Evolutionary conservation across 306 rosid genomes (phyloP).

Genomic region (Corylus heterophylla): DNA sequence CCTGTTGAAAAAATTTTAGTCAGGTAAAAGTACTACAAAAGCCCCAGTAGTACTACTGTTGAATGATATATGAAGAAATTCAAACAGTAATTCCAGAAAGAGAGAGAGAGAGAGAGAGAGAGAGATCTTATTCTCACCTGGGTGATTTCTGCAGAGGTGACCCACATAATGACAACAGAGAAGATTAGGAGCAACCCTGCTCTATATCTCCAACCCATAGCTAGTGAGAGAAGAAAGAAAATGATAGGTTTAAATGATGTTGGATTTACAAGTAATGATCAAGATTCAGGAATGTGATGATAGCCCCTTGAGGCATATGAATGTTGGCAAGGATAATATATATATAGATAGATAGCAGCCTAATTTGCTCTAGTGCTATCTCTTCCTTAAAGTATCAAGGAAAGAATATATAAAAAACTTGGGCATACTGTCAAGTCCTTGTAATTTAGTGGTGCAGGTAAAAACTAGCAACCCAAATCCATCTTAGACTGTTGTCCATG

Average conservation of each 20-base stretch:
- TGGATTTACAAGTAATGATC: no score
- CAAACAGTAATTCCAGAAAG: background rate
- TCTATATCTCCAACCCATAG: slow-evolving; percentile 8
- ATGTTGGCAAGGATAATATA: background rate
- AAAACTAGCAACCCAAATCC: background rate
- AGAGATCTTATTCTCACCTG: background rate
- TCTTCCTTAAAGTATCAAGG: background rate
- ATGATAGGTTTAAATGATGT: no score
- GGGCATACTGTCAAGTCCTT: background rate
- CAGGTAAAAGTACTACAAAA: background rate
- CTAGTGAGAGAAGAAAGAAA: background rate
- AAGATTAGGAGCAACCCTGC: background rate
- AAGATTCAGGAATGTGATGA: no score
- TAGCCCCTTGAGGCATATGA: background rate
- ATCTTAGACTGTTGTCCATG: background rate
- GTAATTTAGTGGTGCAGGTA: background rate
- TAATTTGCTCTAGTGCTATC: no score
- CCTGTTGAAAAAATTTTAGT: slow-evolving; percentile 17
- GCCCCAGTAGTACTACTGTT: background rate
- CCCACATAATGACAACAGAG: background rate
- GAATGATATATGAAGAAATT: background rate
- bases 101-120: background rate
- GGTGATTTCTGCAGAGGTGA: slow-evolving; percentile 13
- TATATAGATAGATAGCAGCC: no score
- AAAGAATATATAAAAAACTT: background rate